These are phyloP conservation scores for Cnidoscolus chayamansa DNA, from an alignment of 441 rosid species.

Conservation along the genomic window DNA sequence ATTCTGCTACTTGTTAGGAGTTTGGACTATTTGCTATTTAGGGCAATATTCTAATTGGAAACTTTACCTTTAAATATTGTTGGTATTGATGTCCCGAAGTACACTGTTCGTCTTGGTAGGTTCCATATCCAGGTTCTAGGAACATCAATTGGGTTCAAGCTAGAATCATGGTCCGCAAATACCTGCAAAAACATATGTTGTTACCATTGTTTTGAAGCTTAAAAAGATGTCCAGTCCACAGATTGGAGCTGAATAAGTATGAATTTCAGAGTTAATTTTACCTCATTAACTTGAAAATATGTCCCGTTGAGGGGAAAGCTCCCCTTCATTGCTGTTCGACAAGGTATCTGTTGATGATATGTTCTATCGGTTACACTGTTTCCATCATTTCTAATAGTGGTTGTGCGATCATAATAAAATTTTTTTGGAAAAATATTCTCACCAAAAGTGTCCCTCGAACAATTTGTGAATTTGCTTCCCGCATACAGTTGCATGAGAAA, in stretches of 20 bases:
- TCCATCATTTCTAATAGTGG: background rate
- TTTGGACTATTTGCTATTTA: background rate
- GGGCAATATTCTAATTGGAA: background rate
- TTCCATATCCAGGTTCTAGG: slow-evolving; percentile 87
- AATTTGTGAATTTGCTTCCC: slow-evolving; percentile 69
- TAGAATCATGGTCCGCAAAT: slow-evolving; percentile 88
- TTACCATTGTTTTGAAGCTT: background rate
- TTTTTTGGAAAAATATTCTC: slow-evolving; percentile 27
- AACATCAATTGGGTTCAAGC: slow-evolving; percentile 73
- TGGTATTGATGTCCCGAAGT: slow-evolving; percentile 87
- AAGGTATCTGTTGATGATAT: slow-evolving; percentile 67
- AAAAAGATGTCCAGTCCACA: background rate
- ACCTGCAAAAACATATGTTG: slow-evolving; percentile 44
- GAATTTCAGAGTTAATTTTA: slow-evolving; percentile 17
- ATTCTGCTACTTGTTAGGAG: background rate
- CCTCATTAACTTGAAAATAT: slow-evolving; percentile 96
- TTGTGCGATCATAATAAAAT: background rate
- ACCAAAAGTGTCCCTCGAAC: slow-evolving; percentile 92
- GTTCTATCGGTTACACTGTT: background rate
- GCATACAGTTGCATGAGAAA: slow-evolving; percentile 62
- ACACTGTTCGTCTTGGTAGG: slow-evolving; percentile 75
- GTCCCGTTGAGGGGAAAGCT: slow-evolving; percentile 95
- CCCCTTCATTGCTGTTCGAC: slow-evolving; percentile 96
- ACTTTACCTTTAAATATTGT: slow-evolving; percentile 80
- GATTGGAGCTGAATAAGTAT: background rate